Base-by-base conservation (phyloP, 805 yeast genomes). In the Blastobotrys mokoenaii region DNA sequence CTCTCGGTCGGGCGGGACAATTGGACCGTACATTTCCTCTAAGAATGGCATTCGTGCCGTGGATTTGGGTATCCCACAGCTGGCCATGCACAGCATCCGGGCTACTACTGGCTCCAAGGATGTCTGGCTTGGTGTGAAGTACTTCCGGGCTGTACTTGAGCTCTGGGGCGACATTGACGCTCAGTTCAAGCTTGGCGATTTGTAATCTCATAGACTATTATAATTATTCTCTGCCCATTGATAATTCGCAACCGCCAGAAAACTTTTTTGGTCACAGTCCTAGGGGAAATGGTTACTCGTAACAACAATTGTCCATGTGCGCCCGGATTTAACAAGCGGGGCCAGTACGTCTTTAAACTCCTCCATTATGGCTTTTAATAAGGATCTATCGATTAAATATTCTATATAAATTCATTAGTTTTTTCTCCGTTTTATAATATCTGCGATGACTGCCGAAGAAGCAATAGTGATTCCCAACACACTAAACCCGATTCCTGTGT, bases 41-140 rank as follows among this genome's bases (percentile, higher is more conserved):
- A 46, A 56, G 16, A 65, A 64, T 58, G 77, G 78, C 7, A 54
- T 64, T 46, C 55, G 67, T 18, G 52, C 64, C 56, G 72, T 84
- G 46, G 95, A 85, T 58, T 65, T 84, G 52, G 95, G 95, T 46
- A 82, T 85, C 54, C 80, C 94, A 1, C 90, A 84, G 63, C 69
- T 82, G 56, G 77, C 89, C 3, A 85, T 85, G 95, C 95, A 85
- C 63, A 80, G 88, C 40, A 82, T 85, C 52, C 73, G 95, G 57
- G 94, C 93, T 25, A 75, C 86, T 20, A 73, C 83, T 33, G 95
- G 95, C 25, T 69, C 81, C 11, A 74, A 75, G 57, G 95, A 85
- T 60, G 73, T 84, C 45, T 84, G 83, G 17, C 67, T 82, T 46
- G 94, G 83, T 31, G 71, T 76, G 39, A 77, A 77, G 61, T 80